Evolutionary conservation across 129 eudicot genomes (phyloP).

Genomic region (Mikania micrantha): DNA sequence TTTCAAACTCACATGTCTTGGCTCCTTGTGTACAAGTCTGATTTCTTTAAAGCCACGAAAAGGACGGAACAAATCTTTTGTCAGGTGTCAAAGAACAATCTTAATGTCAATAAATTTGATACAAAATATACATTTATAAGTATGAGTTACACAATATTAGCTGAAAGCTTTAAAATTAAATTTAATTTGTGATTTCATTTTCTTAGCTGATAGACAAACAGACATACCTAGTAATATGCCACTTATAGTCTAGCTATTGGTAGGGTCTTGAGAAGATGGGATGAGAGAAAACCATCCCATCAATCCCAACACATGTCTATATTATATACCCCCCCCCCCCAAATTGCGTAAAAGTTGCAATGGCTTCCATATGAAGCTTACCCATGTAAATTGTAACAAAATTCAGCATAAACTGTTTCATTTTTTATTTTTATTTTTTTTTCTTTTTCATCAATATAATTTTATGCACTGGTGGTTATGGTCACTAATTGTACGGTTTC

Average conservation of each 20-base stretch:
- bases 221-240: no score
- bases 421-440: neutral
- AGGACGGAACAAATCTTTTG: constrained; percentile 83
- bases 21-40: constrained; percentile 89
- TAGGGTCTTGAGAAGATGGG: no score
- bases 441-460: neutral
- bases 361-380: neutral
- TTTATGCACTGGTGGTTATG: neutral
- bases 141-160: neutral
- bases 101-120: neutral
- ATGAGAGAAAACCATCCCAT: no score
- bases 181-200: neutral
- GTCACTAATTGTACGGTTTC: neutral
- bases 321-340: neutral
- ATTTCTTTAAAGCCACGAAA: constrained; percentile 76
- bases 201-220: no score
- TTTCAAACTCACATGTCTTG: constrained; percentile 64
- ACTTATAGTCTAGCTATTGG: no score
- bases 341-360: neutral
- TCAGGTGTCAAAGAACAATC: constrained; percentile 38
- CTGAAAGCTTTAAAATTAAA: neutral
- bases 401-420: neutral
- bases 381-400: neutral
- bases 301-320: no score
- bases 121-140: neutral